Conservation (phyloP, 139 green algal genomes). For the Penium margaritaceum region DNA sequence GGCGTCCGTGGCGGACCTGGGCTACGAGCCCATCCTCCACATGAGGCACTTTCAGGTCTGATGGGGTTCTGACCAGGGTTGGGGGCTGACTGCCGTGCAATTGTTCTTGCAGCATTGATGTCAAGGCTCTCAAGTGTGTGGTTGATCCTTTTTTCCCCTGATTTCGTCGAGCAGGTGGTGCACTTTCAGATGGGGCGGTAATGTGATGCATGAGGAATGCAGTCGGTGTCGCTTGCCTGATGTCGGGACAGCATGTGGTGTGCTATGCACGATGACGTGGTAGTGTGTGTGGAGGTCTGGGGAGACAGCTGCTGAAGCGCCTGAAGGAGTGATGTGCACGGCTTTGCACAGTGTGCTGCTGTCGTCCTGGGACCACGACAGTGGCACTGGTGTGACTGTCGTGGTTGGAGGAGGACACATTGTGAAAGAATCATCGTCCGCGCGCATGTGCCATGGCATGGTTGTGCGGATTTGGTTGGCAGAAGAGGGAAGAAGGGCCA, state of each 20-base stretch:
- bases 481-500: not conserved
- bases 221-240: too few relatives aligned
- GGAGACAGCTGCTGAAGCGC: too few relatives aligned
- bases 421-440: not conserved
- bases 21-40: conserved; percentile 88
- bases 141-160: not conserved
- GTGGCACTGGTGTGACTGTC: not conserved
- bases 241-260: too few relatives aligned
- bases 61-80: not conserved
- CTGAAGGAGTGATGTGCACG: too few relatives aligned
- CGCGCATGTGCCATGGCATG: not conserved
- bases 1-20: conserved; percentile 49
- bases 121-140: not conserved
- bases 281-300: too few relatives aligned
- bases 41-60: conserved; percentile 84
- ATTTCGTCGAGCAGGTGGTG: not conserved
- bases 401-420: not conserved
- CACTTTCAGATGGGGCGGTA: not conserved
- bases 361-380: not conserved
- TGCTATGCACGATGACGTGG: too few relatives aligned
- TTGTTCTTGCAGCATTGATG: not conserved
- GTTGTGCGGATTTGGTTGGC: not conserved
- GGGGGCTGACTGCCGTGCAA: not conserved
- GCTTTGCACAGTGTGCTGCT: too few relatives aligned
- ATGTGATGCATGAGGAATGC: conserved; percentile 13